Percentiles rank a stretch among this genome's conserved stretches.
Evolutionary conservation across 1,139 yeast genomes (phyloP).

Genomic region (Trichomonascaceae sp.): DNA sequence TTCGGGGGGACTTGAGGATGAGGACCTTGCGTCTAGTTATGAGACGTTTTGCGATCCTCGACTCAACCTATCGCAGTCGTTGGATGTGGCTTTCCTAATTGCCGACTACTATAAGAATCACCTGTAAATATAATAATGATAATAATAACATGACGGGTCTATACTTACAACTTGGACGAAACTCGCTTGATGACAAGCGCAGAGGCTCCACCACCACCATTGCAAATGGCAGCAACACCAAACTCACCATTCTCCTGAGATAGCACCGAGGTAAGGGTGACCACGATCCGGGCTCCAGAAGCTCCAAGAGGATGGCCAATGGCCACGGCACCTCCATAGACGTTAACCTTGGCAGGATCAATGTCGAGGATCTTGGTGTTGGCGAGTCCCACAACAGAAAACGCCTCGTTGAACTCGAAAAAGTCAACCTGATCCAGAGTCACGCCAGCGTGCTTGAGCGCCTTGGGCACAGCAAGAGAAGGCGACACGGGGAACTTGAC

Average conservation of each 20-base stretch:
- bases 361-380: slow-evolving; percentile 63
- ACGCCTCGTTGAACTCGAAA: slow-evolving; percentile 94
- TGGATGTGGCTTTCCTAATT: slow-evolving; percentile 31
- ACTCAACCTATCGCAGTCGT: slow-evolving; percentile 27
- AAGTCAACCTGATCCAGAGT: slow-evolving; percentile 50
- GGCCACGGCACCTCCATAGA: slow-evolving; percentile 97
- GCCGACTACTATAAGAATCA: slow-evolving; percentile 24
- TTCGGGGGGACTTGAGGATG: slow-evolving; percentile 28
- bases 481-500: slow-evolving; percentile 94
- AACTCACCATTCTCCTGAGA: slow-evolving; percentile 62
- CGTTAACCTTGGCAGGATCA: slow-evolving; percentile 62
- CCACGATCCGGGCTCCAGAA: slow-evolving; percentile 91
- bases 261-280: slow-evolving; percentile 67
- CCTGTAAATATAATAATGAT: too few species aligned
- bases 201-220: slow-evolving; percentile 99
- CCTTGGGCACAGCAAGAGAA: slow-evolving; percentile 86
- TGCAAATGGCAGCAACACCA: slow-evolving; percentile 94
- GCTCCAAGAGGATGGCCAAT: slow-evolving; percentile 96
- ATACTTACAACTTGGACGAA: too few species aligned
- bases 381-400: slow-evolving; percentile 89
- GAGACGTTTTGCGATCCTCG: slow-evolving; percentile 35
- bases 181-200: slow-evolving; percentile 53
- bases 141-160: background rate
- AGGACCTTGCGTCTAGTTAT: slow-evolving; percentile 28
- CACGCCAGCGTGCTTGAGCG: slow-evolving; percentile 74